Evolutionary conservation across 768 basidiomycete species (phyloP).

Genomic region (Lactifluus piperatus): DNA sequence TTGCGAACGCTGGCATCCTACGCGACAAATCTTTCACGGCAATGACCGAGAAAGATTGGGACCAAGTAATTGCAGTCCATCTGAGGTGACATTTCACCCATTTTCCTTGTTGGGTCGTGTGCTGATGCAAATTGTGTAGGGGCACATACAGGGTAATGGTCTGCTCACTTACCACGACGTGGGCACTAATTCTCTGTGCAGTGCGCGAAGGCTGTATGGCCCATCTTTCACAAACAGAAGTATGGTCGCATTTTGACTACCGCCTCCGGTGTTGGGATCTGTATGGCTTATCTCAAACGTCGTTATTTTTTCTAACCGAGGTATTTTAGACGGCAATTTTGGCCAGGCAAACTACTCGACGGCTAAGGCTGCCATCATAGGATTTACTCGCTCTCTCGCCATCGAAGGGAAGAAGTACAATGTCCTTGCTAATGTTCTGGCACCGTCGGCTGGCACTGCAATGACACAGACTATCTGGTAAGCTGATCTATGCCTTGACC

Average conservation of each 20-base stretch:
- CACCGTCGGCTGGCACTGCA: constrained; percentile 82
- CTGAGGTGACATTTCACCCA: constrained; percentile 39
- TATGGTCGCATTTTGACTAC: constrained; percentile 94
- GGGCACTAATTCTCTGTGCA: constrained; percentile 24
- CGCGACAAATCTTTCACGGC: constrained; percentile 88
- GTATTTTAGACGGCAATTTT: constrained; percentile 76
- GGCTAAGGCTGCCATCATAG: constrained; percentile 88
- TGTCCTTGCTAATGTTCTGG: constrained; percentile 83
- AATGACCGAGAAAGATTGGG: constrained; percentile 92
- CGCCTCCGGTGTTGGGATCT: constrained; percentile 87
- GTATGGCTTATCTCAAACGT: constrained; percentile 38
- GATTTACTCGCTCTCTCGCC: constrained; percentile 81
- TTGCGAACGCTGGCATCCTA: constrained; percentile 91
- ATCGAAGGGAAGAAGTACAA: constrained; percentile 89
- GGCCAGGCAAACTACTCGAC: constrained; percentile 94
- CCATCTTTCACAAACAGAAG: constrained; percentile 92
- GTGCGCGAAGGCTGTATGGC: constrained; percentile 95
- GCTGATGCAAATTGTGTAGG: constrained; percentile 26
- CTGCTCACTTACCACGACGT: neutral
- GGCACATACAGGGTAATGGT: constrained; percentile 74
- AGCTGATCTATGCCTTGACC: constrained; percentile 14
- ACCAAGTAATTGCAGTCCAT: constrained; percentile 82
- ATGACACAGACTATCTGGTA: constrained; percentile 84
- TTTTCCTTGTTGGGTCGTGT: neutral
- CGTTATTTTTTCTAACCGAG: neutral